Evolutionary conservation across 2,329 filamentous ascomycete species (phyloP).

Genomic region (Pseudocercospora eumusae): DNA sequence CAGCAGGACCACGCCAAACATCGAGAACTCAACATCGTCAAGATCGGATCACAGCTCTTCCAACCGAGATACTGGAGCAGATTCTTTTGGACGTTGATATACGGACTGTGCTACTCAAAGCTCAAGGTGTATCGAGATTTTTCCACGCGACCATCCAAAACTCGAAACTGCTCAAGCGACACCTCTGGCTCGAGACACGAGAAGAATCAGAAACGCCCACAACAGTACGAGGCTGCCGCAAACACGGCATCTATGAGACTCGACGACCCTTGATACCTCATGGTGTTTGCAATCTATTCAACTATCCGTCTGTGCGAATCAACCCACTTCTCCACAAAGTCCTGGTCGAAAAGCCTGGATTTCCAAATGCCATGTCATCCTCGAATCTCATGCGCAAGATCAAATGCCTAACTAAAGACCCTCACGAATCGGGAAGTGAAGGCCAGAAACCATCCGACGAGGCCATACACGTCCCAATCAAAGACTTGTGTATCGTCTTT

Average conservation of each 20-base stretch:
- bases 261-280: not conserved
- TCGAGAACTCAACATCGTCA: not conserved
- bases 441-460: not conserved
- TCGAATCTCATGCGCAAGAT: not conserved
- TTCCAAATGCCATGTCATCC: not conserved
- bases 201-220: not conserved
- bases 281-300: not conserved
- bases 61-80: not conserved
- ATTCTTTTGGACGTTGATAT: not conserved
- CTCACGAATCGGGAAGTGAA: not conserved
- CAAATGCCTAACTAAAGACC: not conserved
- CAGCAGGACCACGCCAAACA: not conserved
- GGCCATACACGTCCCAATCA: not conserved
- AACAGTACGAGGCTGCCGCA: not conserved
- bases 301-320: not conserved
- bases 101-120: not conserved
- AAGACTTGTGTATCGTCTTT: not conserved
- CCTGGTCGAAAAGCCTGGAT: not conserved
- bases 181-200: not conserved
- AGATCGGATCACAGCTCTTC: not conserved
- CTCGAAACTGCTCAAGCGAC: not conserved
- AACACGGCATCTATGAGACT: not conserved
- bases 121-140: not conserved
- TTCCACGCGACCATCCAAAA: not conserved
- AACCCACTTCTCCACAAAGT: not conserved